Conservation (phyloP, 441 rosid genomes). For the Croton laevigatus region DNA sequence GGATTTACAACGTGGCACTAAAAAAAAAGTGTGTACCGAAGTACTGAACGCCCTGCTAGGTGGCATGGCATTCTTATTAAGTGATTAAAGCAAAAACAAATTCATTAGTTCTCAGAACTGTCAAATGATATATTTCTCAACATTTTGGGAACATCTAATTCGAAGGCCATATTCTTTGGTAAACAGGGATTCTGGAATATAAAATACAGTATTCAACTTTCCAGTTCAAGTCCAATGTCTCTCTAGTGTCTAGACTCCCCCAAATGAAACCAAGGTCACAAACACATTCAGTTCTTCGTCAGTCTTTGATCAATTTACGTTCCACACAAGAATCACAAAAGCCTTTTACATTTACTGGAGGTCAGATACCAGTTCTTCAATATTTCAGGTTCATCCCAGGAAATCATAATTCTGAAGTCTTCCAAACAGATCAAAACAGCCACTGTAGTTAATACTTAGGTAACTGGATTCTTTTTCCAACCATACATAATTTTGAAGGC, state of each 20-base stretch:
- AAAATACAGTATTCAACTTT: no score
- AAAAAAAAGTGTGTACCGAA: neutral
- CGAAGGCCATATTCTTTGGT: neutral
- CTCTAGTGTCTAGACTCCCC: neutral
- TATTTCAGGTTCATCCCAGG: neutral
- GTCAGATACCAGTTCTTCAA: neutral
- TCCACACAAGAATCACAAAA: conserved; percentile 5
- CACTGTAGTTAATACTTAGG: neutral
- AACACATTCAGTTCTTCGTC: neutral
- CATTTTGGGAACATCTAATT: neutral
- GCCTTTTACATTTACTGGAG: neutral
- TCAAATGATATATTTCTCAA: neutral
- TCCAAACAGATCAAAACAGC: neutral
- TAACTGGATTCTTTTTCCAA: neutral
- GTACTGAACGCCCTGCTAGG: neutral
- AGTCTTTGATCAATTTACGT: neutral
- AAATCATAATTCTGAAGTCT: neutral
- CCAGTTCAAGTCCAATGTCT: neutral
- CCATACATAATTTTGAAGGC: neutral
- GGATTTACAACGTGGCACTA: neutral
- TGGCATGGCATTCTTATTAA: neutral
- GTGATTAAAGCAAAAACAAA: neutral
- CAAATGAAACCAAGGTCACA: neutral
- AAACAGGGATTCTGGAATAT: neutral
- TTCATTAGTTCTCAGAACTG: neutral